Percentiles rank a stretch among this genome's conserved stretches.
phyloP scores from a whole-genome alignment of 2,329 filamentous ascomycete species.

The Davidsoniella virescens region DNA sequence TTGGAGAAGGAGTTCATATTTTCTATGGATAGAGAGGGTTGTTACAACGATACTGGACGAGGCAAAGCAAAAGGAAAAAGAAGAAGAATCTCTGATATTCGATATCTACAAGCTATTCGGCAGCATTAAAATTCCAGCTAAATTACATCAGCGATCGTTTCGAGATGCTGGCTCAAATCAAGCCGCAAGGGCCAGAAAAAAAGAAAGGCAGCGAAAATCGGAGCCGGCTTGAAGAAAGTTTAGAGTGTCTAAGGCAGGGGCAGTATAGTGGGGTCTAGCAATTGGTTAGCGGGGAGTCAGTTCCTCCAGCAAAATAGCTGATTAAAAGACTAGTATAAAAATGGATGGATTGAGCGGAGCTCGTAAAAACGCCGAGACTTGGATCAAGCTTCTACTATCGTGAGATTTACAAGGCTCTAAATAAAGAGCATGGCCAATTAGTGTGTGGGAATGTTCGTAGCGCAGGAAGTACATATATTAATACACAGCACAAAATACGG shows the following conservation, averaged over 20 bases:
- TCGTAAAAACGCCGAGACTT: too few relatives aligned
- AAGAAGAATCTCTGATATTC: neutral
- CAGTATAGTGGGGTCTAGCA: neutral
- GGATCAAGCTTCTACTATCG: too few relatives aligned
- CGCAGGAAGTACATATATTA: too few relatives aligned
- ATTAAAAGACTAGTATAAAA: too few relatives aligned
- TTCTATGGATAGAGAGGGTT: neutral
- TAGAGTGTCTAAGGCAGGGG: neutral
- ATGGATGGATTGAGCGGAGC: too few relatives aligned
- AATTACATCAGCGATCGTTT: neutral
- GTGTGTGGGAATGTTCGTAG: too few relatives aligned
- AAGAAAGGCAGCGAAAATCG: constrained; percentile 11
- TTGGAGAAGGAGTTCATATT: constrained; percentile 12
- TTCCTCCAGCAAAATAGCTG: too few relatives aligned
- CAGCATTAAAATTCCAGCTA: neutral
- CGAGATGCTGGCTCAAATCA: neutral
- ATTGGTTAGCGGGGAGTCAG: too few relatives aligned
- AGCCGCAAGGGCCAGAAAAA: neutral
- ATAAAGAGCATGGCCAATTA: too few relatives aligned
- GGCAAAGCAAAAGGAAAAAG: neutral
- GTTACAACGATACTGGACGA: neutral
- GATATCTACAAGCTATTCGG: neutral
- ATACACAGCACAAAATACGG: too few relatives aligned
- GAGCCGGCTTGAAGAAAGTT: constrained; percentile 1
- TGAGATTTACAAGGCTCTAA: too few relatives aligned